These are phyloP conservation scores for Keithomyces neogunnii DNA, from an alignment of 2,329 filamentous ascomycete genomes.

Conservation along the genomic window DNA sequence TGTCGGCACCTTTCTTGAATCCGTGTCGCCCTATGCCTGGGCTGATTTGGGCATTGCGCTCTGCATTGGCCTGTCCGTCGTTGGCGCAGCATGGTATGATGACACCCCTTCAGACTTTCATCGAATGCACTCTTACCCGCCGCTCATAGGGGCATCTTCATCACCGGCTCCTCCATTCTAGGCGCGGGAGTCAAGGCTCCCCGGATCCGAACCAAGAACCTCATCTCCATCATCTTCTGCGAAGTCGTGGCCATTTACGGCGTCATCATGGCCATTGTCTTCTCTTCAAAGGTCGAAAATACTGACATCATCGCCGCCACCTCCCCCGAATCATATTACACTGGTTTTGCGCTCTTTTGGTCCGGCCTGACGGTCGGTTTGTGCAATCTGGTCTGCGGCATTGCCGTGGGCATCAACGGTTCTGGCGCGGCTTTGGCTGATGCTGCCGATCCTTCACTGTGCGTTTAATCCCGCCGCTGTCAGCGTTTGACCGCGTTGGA, in stretches of 20 bases:
- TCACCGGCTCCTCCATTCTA: conserved; percentile 94
- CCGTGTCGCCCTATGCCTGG: conserved; percentile 90
- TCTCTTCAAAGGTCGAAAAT: conserved; percentile 75
- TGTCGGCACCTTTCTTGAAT: conserved; percentile 90
- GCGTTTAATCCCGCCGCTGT: conserved; percentile 29
- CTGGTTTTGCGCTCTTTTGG: conserved; percentile 95
- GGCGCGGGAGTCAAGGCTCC: conserved; percentile 95
- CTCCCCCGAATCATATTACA: conserved; percentile 79
- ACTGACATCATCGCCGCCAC: conserved; percentile 58
- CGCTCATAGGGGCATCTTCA: conserved; percentile 82
- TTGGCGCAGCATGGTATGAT: conserved; percentile 90
- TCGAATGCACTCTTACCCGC: no score
- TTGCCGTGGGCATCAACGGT: conserved; percentile 96
- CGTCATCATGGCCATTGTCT: conserved; percentile 99
- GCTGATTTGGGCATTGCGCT: conserved; percentile 82
- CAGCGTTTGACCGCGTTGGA: background rate
- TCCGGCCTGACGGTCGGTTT: conserved; percentile 85
- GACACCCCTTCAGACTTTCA: no score
- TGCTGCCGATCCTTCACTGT: conserved; percentile 86
- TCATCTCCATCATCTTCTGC: conserved; percentile 99
- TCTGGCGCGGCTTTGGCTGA: conserved; percentile 94
- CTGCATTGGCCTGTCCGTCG: conserved; percentile 92
- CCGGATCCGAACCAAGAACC: conserved; percentile 96
- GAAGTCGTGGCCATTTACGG: conserved; percentile 99
- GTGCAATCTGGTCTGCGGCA: conserved; percentile 93